Evolutionary conservation across 108 stramenopile species (phyloP), one percentile per base, ranked within the genome.

Genomic region (Fragilariopsis cylindrus): DNA sequence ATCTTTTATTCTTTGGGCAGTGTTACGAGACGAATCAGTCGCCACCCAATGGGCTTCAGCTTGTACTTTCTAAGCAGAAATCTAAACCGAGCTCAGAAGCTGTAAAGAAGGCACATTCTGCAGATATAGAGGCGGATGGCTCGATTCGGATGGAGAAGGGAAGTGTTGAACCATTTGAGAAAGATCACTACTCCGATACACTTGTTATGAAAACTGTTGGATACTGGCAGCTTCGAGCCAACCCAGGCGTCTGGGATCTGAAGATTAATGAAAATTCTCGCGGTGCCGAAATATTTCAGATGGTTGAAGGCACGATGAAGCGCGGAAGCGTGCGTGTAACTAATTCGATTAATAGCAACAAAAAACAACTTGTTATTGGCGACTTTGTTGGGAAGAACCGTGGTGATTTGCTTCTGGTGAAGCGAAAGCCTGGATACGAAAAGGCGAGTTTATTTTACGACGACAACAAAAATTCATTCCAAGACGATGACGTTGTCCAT

Each of bases 131-230:
- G 48, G 58, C 70, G 7, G 40, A 57, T 47, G 52, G 21, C 40
- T 30, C 48, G 15, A 55, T 57, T 39, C 5, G 16, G 49, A n/a
- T 68, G 48, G 43, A 63, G 13, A 11, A 63, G 11, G 41, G 19
- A 7, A 0, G 16, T 45, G 64, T 21, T 56, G 63, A 68, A 54
- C 57, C 42, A 12, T 4, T 12, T 48, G 18, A 57, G 15, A 65
- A 12, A 58, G 16, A 42, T 56, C 49, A 82, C 42, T 80, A 87
- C 55, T 85, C 96, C 3, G 99, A 98, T 63, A 99, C 99, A 44
- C 63, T 99, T 2, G 98, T 98, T 1, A 99, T 99, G 99, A 94
- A 97, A 62, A 99, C 94, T 73, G 89, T 90, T 18, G 99, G 98
- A 21, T 99, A 99, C 82, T 99, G 96, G 88, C 98, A 99, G 72